Evolutionary conservation across 495 filamentous ascomycete species (phyloP).

Genomic region (Neurospora tetraspora): DNA sequence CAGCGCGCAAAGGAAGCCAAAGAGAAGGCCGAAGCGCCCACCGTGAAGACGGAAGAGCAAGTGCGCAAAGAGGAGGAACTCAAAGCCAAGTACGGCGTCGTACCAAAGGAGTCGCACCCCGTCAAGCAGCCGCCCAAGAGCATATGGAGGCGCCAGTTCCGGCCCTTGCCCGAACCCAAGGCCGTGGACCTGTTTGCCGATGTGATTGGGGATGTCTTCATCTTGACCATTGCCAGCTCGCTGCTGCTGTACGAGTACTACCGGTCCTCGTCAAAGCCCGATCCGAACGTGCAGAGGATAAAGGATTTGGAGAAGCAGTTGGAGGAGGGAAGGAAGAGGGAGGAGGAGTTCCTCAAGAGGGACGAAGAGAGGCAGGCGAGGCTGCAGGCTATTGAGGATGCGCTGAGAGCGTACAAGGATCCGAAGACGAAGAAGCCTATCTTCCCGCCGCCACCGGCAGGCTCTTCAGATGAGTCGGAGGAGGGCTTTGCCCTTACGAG

Average conservation of each 20-base stretch:
- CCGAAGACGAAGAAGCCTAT: constrained; percentile 39
- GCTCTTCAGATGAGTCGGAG: not conserved
- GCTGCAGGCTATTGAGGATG: constrained; percentile 58
- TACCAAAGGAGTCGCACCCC: constrained; percentile 24
- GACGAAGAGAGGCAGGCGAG: constrained; percentile 49
- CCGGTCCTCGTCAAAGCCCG: constrained; percentile 62
- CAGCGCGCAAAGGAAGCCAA: constrained; percentile 43
- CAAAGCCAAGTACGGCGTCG: constrained; percentile 30
- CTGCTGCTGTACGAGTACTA: constrained; percentile 78
- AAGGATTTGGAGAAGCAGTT: constrained; percentile 62
- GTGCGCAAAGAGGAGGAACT: constrained; percentile 51
- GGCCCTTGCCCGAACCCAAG: constrained; percentile 81
- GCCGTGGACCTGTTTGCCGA: constrained; percentile 94
- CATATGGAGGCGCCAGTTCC: constrained; percentile 41
- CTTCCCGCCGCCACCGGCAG: constrained; percentile 16
- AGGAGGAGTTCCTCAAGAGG: constrained; percentile 52
- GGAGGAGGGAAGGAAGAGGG: constrained; percentile 45
- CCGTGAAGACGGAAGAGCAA: constrained; percentile 71
- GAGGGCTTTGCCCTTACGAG: not conserved
- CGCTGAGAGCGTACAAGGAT: constrained; percentile 49
- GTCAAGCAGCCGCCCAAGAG: constrained; percentile 26
- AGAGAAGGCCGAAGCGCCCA: constrained; percentile 61
- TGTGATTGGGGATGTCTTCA: constrained; percentile 84
- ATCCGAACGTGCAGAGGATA: constrained; percentile 51
- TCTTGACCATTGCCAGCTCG: constrained; percentile 68